phyloP scores from a whole-genome alignment of 2,329 filamentous ascomycete genomes.

The Penicillium sumatraense region DNA sequence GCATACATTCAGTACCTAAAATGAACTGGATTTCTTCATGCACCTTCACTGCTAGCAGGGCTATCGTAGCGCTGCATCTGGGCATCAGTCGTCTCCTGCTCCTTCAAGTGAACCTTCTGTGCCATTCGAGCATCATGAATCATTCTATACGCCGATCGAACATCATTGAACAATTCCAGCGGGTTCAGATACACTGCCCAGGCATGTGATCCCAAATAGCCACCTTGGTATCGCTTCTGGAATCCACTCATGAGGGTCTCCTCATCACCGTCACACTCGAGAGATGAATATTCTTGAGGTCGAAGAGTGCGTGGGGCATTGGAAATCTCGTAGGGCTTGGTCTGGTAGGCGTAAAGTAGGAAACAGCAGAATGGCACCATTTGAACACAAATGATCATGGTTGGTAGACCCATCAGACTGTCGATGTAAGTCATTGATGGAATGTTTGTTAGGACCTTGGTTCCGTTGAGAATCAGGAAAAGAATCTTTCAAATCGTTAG shows the following conservation, averaged over 20 bases:
- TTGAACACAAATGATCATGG: slow-evolving; percentile 36
- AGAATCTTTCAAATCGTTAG: slow-evolving; percentile 26
- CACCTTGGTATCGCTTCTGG: slow-evolving; percentile 14
- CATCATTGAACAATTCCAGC: slow-evolving; percentile 6
- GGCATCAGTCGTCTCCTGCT: neutral
- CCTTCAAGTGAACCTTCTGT: neutral
- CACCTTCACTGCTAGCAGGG: neutral
- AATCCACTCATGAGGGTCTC: neutral
- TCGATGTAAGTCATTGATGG: slow-evolving; percentile 34
- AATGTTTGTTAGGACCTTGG: slow-evolving; percentile 23
- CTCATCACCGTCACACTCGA: neutral
- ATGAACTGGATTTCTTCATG: neutral
- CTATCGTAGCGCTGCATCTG: neutral
- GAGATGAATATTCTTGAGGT: slow-evolving; percentile 4
- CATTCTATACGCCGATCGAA: slow-evolving; percentile 11
- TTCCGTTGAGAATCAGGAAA: slow-evolving; percentile 33
- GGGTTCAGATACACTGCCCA: slow-evolving; percentile 15
- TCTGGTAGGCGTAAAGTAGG: slow-evolving; percentile 35
- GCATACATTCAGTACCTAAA: too few relatives aligned
- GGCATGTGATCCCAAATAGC: slow-evolving; percentile 10
- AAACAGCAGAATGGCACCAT: slow-evolving; percentile 37
- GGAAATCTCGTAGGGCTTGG: slow-evolving; percentile 23
- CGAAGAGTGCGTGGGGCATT: neutral
- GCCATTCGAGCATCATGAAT: neutral
- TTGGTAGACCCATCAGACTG: slow-evolving; percentile 34